A percentile compares a stretch with the other conserved stretches of the same genome.
phyloP scores from a whole-genome alignment of 2,329 filamentous ascomycete species.

The Colletotrichum costaricense region DNA sequence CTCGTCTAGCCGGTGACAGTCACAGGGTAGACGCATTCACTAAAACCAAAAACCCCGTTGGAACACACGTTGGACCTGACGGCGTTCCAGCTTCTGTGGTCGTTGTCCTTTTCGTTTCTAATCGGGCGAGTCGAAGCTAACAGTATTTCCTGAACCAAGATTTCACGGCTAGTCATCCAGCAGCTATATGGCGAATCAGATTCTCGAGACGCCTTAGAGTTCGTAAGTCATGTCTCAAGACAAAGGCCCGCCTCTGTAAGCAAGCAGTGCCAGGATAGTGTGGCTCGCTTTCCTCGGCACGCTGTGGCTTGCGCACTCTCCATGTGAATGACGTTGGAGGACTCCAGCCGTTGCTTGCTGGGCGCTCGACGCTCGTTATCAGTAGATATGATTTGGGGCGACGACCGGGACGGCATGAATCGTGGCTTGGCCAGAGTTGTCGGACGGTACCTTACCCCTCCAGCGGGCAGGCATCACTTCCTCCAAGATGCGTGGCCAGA shows the following conservation, averaged over 20 bases:
- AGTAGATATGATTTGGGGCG: neutral
- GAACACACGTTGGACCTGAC: neutral
- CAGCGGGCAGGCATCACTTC: neutral
- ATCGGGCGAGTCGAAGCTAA: neutral
- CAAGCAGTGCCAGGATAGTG: slow-evolving; percentile 19
- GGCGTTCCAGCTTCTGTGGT: neutral
- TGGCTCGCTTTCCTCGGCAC: slow-evolving; percentile 14
- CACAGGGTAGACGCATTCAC: neutral
- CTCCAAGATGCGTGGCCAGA: too few relatives aligned
- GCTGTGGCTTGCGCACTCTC: slow-evolving; percentile 1
- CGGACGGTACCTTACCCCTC: neutral
- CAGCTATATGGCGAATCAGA: neutral
- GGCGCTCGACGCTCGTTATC: too few relatives aligned
- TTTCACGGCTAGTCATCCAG: neutral
- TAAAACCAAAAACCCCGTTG: neutral
- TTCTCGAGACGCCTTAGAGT: neutral
- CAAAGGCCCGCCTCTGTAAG: slow-evolving; percentile 6
- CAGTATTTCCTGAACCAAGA: neutral
- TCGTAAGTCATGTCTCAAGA: slow-evolving; percentile 26
- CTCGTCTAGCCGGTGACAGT: neutral
- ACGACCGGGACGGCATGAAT: slow-evolving; percentile 7
- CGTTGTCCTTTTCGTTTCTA: neutral
- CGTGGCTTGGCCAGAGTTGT: slow-evolving; percentile 1
- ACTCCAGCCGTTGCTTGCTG: neutral
- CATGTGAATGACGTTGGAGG: slow-evolving; percentile 17